Percentiles rank a stretch among this genome's conserved stretches.
phyloP scores from a whole-genome alignment of 176 grass and related monocot species.

The Avena eriantha region DNA sequence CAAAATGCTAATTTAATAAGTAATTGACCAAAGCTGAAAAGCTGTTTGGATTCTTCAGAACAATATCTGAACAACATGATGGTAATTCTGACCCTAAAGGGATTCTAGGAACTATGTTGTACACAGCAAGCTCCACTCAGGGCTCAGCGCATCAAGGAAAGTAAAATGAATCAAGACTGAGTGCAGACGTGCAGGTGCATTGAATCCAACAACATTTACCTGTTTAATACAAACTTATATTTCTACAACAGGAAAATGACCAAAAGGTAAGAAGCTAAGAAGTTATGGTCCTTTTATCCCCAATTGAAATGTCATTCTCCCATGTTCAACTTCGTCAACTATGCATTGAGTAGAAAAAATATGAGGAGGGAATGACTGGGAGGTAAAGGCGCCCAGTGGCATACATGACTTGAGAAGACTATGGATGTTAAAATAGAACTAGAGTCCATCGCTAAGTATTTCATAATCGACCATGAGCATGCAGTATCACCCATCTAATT shows the following conservation, averaged over 20 bases:
- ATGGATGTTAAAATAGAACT: no score
- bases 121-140: background rate
- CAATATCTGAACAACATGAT: conserved; percentile 9
- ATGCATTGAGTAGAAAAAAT: no score
- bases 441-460: no score
- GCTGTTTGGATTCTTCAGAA: background rate
- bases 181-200: background rate
- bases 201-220: background rate
- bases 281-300: background rate
- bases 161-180: background rate
- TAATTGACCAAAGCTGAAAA: conserved; percentile 12
- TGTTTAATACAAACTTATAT: background rate
- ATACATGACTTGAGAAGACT: no score
- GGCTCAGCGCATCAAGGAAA: background rate
- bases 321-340: background rate
- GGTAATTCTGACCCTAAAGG: background rate
- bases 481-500: no score
- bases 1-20: background rate
- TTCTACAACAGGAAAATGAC: conserved; percentile 12
- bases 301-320: background rate
- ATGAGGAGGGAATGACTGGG: no score
- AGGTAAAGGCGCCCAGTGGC: no score
- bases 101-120: conserved; percentile 12
- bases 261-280: conserved; percentile 17
- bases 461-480: no score